Conservation (phyloP, 2,329 filamentous ascomycete species). For the Exophiala lecanii-corni region DNA sequence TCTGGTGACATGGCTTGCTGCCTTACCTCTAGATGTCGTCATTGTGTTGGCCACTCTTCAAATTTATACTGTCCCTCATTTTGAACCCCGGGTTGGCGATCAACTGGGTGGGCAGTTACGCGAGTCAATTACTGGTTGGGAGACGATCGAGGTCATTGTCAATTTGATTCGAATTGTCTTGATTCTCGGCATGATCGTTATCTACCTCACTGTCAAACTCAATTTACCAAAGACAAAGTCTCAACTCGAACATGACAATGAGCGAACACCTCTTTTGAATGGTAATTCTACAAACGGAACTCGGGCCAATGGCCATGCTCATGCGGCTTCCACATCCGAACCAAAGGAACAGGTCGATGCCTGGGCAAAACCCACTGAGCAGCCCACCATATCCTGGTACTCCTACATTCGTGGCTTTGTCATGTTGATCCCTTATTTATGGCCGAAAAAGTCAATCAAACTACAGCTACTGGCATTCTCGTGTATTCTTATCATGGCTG, state of each 20-base stretch:
- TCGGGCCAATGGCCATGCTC: conserved; percentile 45
- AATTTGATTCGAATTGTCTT: conserved; percentile 65
- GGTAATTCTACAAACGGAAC: conserved; percentile 34
- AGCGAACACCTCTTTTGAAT: conserved; percentile 40
- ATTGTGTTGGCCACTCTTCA: conserved; percentile 66
- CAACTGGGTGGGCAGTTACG: conserved; percentile 40
- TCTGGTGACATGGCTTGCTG: conserved; percentile 71
- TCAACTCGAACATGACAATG: conserved; percentile 35
- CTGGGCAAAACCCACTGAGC: conserved; percentile 83
- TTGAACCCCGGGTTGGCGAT: conserved; percentile 54
- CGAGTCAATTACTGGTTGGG: conserved; percentile 39
- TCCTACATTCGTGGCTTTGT: conserved; percentile 91
- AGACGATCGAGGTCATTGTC: conserved; percentile 44
- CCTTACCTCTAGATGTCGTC: conserved; percentile 66
- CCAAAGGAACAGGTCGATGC: conserved; percentile 38
- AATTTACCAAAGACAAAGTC: conserved; percentile 31
- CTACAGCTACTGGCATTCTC: conserved; percentile 75
- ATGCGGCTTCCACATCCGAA: conserved; percentile 27
- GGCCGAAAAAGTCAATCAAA: conserved; percentile 74
- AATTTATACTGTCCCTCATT: conserved; percentile 64
- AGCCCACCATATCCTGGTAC: conserved; percentile 88
- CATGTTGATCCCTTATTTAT: conserved; percentile 92
- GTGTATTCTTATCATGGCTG: conserved; percentile 74
- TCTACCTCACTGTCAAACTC: conserved; percentile 56
- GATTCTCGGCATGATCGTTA: conserved; percentile 55